Base-by-base conservation (phyloP, 768 basidiomycete species). In the Neoboletus brunneissimus region DNA sequence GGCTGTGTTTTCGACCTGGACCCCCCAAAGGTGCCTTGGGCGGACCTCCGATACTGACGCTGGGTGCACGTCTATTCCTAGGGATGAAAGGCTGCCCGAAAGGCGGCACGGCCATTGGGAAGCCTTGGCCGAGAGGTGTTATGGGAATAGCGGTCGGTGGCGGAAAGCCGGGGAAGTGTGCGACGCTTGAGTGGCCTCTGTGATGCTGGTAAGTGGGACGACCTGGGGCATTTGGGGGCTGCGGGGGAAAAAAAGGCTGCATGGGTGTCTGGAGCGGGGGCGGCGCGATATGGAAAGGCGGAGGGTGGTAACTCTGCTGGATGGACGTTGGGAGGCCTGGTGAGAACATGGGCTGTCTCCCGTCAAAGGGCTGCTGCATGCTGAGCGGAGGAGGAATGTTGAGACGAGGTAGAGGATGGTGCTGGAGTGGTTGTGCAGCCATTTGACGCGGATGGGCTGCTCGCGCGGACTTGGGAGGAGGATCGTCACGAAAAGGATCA, bases 1-100 rank as follows among this genome's bases (percentile, higher is more conserved):
- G 89, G 69, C 85, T 88, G 49, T 85, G 78, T 73, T 89, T 93
- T 44, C 88, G 81, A 44, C 84, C 81, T 13, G 88, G 90, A 0
- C 91, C 91, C 18, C 91, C 91, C 3, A 94, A 74, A 0, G 84
- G 80, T 1, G 91, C 91, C 69, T 93, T 94, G 10, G 91, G 91
- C n/a, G 91, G 91, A 8, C 91, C 91, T 13, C 91, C 91, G 41
- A 88, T 82, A 67, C 86, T 89, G 43, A 87, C 59, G 59, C 81
- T 82, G 16, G 79, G 80, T 54, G 88, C 82, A 42, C 89, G 79
- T 68, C 87, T 79, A 66, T 78, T 87, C 53, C 87, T 75, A 29
- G 80, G 81, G 8, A 81, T 79, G 61, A 83, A 86, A 3, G 81
- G 84, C 53, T 79, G 79, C 16, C 69, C 70, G 40, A 69, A 76